Percentiles rank a stretch among this genome's conserved stretches.
Evolutionary conservation across 768 basidiomycete species (phyloP).

Genomic region (Kwoniella dejecticola): DNA sequence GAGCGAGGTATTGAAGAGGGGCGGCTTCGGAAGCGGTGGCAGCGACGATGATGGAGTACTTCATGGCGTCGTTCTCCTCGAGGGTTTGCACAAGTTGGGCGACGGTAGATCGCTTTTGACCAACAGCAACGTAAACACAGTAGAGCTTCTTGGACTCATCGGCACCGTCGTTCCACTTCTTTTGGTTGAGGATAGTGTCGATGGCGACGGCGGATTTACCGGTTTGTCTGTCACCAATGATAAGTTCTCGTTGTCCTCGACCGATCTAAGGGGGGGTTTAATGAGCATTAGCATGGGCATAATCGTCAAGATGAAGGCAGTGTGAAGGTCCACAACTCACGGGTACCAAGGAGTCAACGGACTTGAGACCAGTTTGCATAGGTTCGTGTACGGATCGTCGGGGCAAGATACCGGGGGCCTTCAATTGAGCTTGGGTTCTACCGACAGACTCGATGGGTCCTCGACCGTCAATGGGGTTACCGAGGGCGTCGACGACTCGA

Average conservation of each 20-base stretch:
- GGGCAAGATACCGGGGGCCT: conserved; percentile 98
- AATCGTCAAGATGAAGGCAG: neutral
- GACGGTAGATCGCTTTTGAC: conserved; percentile 99
- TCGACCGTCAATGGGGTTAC: conserved; percentile 99
- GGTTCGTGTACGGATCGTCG: conserved; percentile 97
- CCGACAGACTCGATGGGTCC: conserved; percentile 91
- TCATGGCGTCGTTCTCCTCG: conserved; percentile 99
- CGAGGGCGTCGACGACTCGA: conserved; percentile 98
- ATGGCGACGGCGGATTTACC: conserved; percentile 95
- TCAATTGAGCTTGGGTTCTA: conserved; percentile 94
- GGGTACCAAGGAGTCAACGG: conserved; percentile 99
- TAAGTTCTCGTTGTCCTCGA: conserved; percentile 99
- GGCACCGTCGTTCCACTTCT: conserved; percentile 97
- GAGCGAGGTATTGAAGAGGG: conserved; percentile 97
- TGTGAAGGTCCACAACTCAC: too few relatives aligned
- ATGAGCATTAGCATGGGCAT: conserved; percentile 15
- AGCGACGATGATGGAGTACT: conserved; percentile 99
- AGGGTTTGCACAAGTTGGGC: conserved; percentile 99
- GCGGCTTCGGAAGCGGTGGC: conserved; percentile 99
- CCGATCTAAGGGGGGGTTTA: conserved; percentile 66
- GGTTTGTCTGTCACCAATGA: conserved; percentile 99
- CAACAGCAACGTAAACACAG: conserved; percentile 99
- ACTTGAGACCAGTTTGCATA: conserved; percentile 99
- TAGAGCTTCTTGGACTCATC: conserved; percentile 98
- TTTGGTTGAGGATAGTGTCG: conserved; percentile 99